Evolutionary conservation across 2,329 filamentous ascomycete genomes (phyloP).

Genomic region (Xylariaceae sp.): DNA sequence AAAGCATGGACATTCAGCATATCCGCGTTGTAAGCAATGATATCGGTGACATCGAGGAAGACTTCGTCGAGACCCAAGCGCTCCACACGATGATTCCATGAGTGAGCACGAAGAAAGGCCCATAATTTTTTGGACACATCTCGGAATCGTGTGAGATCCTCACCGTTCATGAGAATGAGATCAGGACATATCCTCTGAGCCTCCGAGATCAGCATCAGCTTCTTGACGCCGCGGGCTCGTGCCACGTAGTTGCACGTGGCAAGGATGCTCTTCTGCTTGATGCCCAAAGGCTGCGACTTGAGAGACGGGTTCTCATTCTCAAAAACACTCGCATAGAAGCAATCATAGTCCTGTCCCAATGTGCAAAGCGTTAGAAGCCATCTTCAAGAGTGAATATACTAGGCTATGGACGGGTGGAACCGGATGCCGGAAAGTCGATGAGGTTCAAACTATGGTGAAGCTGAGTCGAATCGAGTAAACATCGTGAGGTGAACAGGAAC

Average conservation of each 20-base stretch:
- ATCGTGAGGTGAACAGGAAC: too few relatives aligned
- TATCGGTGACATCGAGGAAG: constrained; percentile 78
- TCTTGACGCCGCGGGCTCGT: constrained; percentile 66
- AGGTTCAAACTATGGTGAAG: too few relatives aligned
- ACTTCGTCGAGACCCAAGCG: constrained; percentile 89
- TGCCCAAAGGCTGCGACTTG: constrained; percentile 69
- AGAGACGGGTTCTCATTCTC: constrained; percentile 75
- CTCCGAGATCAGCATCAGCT: constrained; percentile 81
- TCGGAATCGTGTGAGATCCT: constrained; percentile 81
- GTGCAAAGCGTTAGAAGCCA: too few relatives aligned
- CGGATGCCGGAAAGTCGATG: not conserved
- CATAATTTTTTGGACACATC: constrained; percentile 81
- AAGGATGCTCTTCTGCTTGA: constrained; percentile 90
- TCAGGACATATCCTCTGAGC: constrained; percentile 78
- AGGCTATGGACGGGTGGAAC: not conserved
- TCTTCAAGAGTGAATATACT: not conserved
- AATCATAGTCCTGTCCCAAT: constrained; percentile 66
- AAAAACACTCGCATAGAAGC: constrained; percentile 91
- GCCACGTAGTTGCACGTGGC: constrained; percentile 95
- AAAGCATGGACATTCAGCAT: constrained; percentile 66
- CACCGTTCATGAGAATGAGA: constrained; percentile 78
- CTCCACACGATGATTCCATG: constrained; percentile 77
- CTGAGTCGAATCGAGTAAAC: too few relatives aligned
- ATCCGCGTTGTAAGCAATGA: constrained; percentile 75
- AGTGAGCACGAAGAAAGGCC: constrained; percentile 64